Base-by-base conservation (phyloP, 129 eudicot genomes). In the Artemisia tridentata region DNA sequence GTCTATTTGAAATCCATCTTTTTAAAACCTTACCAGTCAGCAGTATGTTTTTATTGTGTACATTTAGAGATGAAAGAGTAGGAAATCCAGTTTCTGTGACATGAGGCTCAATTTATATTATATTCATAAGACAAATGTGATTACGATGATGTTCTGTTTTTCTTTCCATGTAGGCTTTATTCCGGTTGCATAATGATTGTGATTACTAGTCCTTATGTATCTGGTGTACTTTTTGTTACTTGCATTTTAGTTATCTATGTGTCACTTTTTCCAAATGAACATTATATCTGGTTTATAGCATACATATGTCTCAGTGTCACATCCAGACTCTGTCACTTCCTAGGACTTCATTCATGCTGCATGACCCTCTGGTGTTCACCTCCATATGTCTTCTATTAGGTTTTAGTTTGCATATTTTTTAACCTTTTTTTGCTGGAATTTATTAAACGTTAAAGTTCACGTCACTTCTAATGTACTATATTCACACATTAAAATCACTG, bases 401-500 rank as follows among this genome's bases (percentile, higher is more conserved):
- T 43, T 34, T 69, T 27, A 43, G 17, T 47, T 4, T 12, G 19
- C 19, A n/a, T 14, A 45, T 5, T 41, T 5, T 41, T n/a, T 49
- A 49, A 57, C 31, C 17, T 61, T 25, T 17, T 50, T 57, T n/a
- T 72, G 34, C 18, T 25, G 41, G 63, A 21, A 49, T 49, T 13
- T 20, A 29, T 23, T 19, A 49, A 11, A 14, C 23, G 9, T 62
- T 62, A 1, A 12, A 25, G 12, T 59, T 60, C 48, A 4, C 0
- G 27, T 59, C 29, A 47, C 18, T 23, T 58, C 18, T 12, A 69
- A 17, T 54, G 20, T 71, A 3, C 21, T 16, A 45, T 27, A 23
- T 12, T 71, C 41, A 21, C 11, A 58, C 59, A 66, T 58, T 21
- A 45, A 71, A 21, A 21, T 71, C 59, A 72, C 31, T 9, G 47